Evolutionary conservation across 495 filamentous ascomycete species (phyloP).

Genomic region (Sabuloglossum arenarium): DNA sequence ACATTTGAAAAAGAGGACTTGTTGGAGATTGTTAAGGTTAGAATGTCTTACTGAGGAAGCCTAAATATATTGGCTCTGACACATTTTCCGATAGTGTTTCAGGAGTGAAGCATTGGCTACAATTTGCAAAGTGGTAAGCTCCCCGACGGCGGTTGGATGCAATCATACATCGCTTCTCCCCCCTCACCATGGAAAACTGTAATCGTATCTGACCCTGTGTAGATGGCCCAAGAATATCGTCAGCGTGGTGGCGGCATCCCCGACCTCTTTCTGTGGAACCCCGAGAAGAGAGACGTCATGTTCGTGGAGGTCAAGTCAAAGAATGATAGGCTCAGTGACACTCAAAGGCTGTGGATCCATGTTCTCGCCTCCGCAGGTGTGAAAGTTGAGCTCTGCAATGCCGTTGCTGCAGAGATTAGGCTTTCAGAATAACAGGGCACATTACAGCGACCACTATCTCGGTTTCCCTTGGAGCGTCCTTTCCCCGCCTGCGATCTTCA

Average conservation of each 20-base stretch:
- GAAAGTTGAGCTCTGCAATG: constrained; percentile 73
- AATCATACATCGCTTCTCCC: not conserved
- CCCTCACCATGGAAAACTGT: not conserved
- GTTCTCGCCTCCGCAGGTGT: constrained; percentile 70
- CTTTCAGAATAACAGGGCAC: constrained; percentile 9
- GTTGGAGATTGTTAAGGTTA: constrained; percentile 41
- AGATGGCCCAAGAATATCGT: constrained; percentile 75
- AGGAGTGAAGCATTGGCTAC: constrained; percentile 55
- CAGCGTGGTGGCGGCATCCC: constrained; percentile 75
- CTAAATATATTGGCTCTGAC: not conserved
- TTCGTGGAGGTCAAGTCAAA: constrained; percentile 87
- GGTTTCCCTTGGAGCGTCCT: not conserved
- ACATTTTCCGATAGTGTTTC: constrained; percentile 32
- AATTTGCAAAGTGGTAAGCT: constrained; percentile 53
- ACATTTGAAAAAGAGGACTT: constrained; percentile 64
- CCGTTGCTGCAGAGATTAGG: constrained; percentile 49
- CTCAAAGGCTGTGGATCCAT: constrained; percentile 92
- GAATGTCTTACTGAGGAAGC: not conserved
- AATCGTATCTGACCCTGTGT: not conserved
- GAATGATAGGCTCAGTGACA: constrained; percentile 92
- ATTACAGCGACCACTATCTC: not conserved
- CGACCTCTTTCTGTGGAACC: constrained; percentile 76
- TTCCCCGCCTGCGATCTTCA: not conserved
- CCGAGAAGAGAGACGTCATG: constrained; percentile 37
- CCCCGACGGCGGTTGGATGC: not conserved